Evolutionary conservation across 176 grass and related monocot species (phyloP).

Genomic region (Rhynchospora tenuis): DNA sequence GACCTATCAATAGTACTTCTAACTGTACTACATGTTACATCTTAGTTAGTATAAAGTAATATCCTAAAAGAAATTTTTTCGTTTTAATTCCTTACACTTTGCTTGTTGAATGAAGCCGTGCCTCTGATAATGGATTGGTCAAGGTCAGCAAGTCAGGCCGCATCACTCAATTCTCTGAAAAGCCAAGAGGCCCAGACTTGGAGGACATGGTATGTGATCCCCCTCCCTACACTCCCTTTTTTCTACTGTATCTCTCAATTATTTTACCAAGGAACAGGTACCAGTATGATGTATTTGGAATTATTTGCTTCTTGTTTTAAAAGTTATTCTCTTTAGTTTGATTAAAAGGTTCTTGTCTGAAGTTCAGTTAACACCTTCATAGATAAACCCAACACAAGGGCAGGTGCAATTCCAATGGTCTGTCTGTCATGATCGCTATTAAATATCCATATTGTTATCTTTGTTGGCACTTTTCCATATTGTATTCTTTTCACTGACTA

Average conservation of each 20-base stretch:
- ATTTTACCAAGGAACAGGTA: neutral
- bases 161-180: too few relatives aligned
- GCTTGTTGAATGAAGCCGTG: constrained; percentile 42
- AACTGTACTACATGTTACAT: too few relatives aligned
- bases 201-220: constrained; percentile 49
- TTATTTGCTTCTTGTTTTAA: neutral
- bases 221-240: constrained; percentile 11
- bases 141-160: constrained; percentile 58
- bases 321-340: neutral
- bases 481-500: too few relatives aligned
- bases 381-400: too few relatives aligned
- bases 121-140: constrained; percentile 67
- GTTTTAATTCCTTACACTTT: constrained; percentile 31
- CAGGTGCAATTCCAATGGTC: too few relatives aligned
- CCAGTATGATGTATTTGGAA: neutral
- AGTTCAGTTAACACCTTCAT: too few relatives aligned
- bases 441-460: too few relatives aligned
- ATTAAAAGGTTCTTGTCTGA: neutral
- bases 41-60: neutral
- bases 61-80: neutral
- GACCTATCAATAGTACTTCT: too few relatives aligned
- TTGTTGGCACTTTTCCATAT: too few relatives aligned
- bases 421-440: too few relatives aligned
- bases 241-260: neutral
- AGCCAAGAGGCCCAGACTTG: constrained; percentile 48